These are phyloP conservation scores for Fusarium sp. DNA, from an alignment of 2,329 filamentous ascomycete genomes.

Conservation along the genomic window DNA sequence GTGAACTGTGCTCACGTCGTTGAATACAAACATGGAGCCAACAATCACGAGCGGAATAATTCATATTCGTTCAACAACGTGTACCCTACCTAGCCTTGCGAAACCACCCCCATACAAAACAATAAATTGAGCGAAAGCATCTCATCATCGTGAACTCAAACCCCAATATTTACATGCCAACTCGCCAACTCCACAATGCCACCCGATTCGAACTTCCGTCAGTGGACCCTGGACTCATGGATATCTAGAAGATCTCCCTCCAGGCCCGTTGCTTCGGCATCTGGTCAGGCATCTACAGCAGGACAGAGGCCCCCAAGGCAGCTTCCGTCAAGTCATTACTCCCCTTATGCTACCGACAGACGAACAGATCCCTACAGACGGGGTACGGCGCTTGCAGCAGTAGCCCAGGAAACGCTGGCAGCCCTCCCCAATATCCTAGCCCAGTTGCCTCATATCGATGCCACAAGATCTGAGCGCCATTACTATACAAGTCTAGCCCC, in stretches of 20 bases:
- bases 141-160: not conserved
- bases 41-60: not conserved
- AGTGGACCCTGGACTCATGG: slow-evolving; percentile 47
- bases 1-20: not conserved
- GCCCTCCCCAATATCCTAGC: slow-evolving; percentile 60
- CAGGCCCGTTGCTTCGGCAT: slow-evolving; percentile 18
- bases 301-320: slow-evolving; percentile 15
- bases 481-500: slow-evolving; percentile 51
- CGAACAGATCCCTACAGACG: slow-evolving; percentile 36
- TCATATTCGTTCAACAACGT: not conserved
- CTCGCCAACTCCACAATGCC: slow-evolving; percentile 6
- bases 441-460: slow-evolving; percentile 54
- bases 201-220: slow-evolving; percentile 14
- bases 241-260: slow-evolving; percentile 24
- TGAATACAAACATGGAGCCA: not conserved
- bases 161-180: not conserved
- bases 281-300: slow-evolving; percentile 20
- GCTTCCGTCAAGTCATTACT: slow-evolving; percentile 18
- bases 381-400: slow-evolving; percentile 50
- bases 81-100: not conserved
- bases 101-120: not conserved
- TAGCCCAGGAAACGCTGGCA: slow-evolving; percentile 60
- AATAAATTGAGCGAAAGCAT: not conserved
- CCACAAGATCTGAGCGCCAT: slow-evolving; percentile 53
- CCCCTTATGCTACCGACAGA: slow-evolving; percentile 3